Evolutionary conservation across 1,284 basidiomycete genomes (phyloP), one percentile per base, ranked within the genome.

Genomic region (Austroboletus sp.): DNA sequence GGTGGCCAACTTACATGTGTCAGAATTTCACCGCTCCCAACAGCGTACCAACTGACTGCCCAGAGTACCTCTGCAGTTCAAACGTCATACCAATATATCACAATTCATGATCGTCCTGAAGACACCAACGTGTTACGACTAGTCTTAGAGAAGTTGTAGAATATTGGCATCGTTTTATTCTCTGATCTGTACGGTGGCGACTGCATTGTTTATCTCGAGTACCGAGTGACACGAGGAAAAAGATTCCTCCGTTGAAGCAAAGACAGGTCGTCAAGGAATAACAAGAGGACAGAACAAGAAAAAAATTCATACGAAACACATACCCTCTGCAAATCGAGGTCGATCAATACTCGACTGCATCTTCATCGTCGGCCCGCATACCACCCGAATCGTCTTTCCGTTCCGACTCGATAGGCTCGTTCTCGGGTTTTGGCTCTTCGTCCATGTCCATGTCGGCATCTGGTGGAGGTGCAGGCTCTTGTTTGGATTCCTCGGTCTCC

Each of bases 331-430:
- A 21, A 16, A 46, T 41, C 37, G 31, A 44, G 30, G 35, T 40
- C 29, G 31, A 23, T 65, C 46, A 79, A 59, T 80, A 79, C 65
- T 79, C 77, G 43, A 79, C 76, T 19, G 77, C 77, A 56, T 80
- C 77, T 52, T 79, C 77, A 41, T 79, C 77, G 44, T 79, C 75
- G 40, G 71, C 73, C 38, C 63, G 70, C 57, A 69, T 68, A 27
- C 64, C 60, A 36, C 65, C 61, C 17, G 66, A 54, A 48, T 67
- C 65, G 34, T 69, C 74, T 62, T 74, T 72, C 29, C 70, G 61
- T 42, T 69, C 63, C 9, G 66, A 55, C 45, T 76, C 76, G 31
- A 60, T 53, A 39, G 59, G 56, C 39, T 70, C 63, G 0, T 48
- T 50, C 35, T 66, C 68, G 15, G 63, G 63, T 35, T 58, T 57